A percentile compares a stretch with the other conserved stretches of the same genome.
Conservation (phyloP, 495 filamentous ascomycete species). For the Clavariopsis aquatica region DNA sequence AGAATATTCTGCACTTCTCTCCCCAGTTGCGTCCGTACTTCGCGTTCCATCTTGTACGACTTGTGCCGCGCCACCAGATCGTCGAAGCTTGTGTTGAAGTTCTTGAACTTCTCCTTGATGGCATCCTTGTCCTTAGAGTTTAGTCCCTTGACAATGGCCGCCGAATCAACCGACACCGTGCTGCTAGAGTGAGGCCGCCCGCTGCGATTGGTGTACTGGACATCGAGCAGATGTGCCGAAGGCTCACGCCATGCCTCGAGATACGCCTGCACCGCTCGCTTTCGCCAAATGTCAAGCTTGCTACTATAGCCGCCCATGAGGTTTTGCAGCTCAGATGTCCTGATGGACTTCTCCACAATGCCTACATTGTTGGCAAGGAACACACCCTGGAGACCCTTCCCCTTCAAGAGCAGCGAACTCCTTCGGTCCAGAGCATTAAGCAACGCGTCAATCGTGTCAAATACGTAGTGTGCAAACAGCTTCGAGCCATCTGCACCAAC, state of each 20-base stretch:
- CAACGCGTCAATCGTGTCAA: conserved; percentile 80
- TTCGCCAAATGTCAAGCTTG: conserved; percentile 79
- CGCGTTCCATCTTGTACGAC: conserved; percentile 75
- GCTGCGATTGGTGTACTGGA: conserved; percentile 79
- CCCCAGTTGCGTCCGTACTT: conserved; percentile 74
- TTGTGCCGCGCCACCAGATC: conserved; percentile 82
- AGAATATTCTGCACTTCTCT: conserved; percentile 85
- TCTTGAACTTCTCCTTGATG: conserved; percentile 92
- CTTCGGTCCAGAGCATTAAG: conserved; percentile 77
- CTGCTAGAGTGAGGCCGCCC: conserved; percentile 68
- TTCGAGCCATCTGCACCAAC: conserved; percentile 86
- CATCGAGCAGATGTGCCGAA: conserved; percentile 81
- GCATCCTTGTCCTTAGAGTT: conserved; percentile 88
- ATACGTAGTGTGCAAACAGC: conserved; percentile 83
- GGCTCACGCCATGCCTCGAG: conserved; percentile 87
- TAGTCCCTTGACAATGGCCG: conserved; percentile 77
- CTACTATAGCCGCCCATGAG: conserved; percentile 61
- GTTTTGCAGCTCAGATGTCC: conserved; percentile 71
- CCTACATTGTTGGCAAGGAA: conserved; percentile 89
- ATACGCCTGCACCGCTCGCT: conserved; percentile 79
- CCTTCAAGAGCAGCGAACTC: conserved; percentile 70
- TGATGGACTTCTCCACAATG: conserved; percentile 82
- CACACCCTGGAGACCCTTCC: conserved; percentile 77
- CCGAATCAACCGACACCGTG: conserved; percentile 65
- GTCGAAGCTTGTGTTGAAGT: conserved; percentile 90